These are phyloP conservation scores for Luffa aegyptiaca DNA, from an alignment of 306 rosid genomes.

Conservation along the genomic window DNA sequence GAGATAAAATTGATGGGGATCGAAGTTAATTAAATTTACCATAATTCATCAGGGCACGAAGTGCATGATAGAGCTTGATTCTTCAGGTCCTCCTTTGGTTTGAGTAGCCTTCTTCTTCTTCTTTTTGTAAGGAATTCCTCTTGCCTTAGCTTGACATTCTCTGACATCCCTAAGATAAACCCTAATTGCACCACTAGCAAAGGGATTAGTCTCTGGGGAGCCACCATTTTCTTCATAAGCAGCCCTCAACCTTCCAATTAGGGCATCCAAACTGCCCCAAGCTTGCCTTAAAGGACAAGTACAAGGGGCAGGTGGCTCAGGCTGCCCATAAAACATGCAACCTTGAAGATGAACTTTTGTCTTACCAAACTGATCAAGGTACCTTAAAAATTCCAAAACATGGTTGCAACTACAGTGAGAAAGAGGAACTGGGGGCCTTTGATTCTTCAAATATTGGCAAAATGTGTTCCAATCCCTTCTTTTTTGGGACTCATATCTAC, in stretches of 20 bases:
- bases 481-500: constrained; percentile 92
- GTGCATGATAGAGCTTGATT: constrained; percentile 32
- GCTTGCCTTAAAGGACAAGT: constrained; percentile 88
- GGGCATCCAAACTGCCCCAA: constrained; percentile 96
- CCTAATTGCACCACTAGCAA: constrained; percentile 71
- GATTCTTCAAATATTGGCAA: constrained; percentile 82
- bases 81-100: constrained; percentile 28
- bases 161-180: constrained; percentile 79
- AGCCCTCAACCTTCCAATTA: constrained; percentile 85
- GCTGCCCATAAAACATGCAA: constrained; percentile 87
- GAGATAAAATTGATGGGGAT: not conserved
- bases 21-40: not conserved
- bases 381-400: constrained; percentile 76
- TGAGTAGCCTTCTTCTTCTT: constrained; percentile 58
- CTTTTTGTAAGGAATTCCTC: constrained; percentile 95
- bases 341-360: constrained; percentile 89
- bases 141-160: constrained; percentile 88
- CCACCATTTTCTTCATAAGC: constrained; percentile 98
- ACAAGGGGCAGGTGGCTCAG: constrained; percentile 94
- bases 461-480: constrained; percentile 98
- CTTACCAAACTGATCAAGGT: constrained; percentile 90
- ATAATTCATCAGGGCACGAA: constrained; percentile 14
- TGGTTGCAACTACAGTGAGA: constrained; percentile 78
- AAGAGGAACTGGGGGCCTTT: constrained; percentile 70
- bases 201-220: constrained; percentile 62